Conservation (phyloP, 2,329 filamentous ascomycete species). For the Penicillium sp. region DNA sequence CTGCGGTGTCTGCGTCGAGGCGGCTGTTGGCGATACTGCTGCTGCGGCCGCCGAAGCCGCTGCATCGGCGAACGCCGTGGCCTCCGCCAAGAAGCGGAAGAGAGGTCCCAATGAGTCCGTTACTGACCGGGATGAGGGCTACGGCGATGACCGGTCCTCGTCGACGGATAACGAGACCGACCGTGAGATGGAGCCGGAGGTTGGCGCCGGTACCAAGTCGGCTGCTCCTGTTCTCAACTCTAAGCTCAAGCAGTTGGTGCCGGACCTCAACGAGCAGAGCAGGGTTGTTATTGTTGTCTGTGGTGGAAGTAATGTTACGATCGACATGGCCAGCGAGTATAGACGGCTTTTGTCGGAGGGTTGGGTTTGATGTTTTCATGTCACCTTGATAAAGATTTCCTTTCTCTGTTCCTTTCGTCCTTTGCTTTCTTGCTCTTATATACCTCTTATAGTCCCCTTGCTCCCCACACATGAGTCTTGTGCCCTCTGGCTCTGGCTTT, state of each 20-base stretch:
- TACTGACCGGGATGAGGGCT: constrained; percentile 34
- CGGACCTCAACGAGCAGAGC: constrained; percentile 63
- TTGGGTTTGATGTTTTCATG: constrained; percentile 30
- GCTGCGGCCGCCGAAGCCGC: constrained; percentile 9
- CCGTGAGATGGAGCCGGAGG: constrained; percentile 22
- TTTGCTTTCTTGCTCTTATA: constrained; percentile 5
- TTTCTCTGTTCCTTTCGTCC: constrained; percentile 9
- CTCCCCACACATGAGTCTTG: constrained; percentile 2
- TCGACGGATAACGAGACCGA: constrained; percentile 31
- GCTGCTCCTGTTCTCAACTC: constrained; percentile 28
- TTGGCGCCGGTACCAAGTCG: constrained; percentile 5
- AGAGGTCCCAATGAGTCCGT: constrained; percentile 13
- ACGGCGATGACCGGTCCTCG: constrained; percentile 37
- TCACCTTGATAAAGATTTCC: constrained; percentile 5
- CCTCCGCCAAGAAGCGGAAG: constrained; percentile 34
- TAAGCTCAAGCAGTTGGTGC: constrained; percentile 62
- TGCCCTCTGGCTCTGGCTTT: neutral
- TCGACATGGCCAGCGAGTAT: constrained; percentile 63
- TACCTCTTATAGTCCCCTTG: constrained; percentile 2
- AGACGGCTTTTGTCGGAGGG: constrained; percentile 47
- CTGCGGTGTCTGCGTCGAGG: constrained; percentile 76
- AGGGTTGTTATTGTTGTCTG: constrained; percentile 85
- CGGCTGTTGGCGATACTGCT: constrained; percentile 38
- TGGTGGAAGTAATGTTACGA: constrained; percentile 69
- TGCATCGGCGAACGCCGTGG: constrained; percentile 11